A percentile compares a stretch with the other conserved stretches of the same genome.
Evolutionary conservation across 148 eudicot species (phyloP).

Genomic region (Rhododendron ovatum): DNA sequence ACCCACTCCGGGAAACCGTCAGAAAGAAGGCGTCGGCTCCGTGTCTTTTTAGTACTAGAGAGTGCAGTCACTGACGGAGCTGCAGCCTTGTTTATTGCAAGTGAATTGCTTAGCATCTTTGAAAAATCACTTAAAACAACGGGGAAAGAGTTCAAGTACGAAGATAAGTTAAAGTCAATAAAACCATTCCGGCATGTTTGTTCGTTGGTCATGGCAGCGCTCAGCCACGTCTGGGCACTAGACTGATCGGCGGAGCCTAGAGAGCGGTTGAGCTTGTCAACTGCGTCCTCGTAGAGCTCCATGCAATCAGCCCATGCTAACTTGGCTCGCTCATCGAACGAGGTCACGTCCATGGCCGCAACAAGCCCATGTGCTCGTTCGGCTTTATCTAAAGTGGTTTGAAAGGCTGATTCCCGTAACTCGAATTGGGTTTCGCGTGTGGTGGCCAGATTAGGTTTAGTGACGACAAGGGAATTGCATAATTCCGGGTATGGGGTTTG

Average conservation of each 20-base stretch:
- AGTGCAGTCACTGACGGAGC: not conserved
- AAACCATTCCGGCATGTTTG: conserved; percentile 64
- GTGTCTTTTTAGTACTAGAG: not conserved
- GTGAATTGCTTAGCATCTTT: conserved; percentile 38
- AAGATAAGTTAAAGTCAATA: conserved; percentile 33
- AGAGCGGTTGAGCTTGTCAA: conserved; percentile 38
- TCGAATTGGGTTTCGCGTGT: conserved; percentile 9
- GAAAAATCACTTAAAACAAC: conserved; percentile 28
- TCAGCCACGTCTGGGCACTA: conserved; percentile 45
- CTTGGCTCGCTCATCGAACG: conserved; percentile 24
- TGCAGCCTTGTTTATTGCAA: conserved; percentile 42
- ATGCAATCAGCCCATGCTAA: conserved; percentile 58
- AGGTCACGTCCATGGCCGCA: conserved; percentile 30
- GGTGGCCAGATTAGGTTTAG: not conserved
- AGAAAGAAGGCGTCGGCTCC: conserved; percentile 24
- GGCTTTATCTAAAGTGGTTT: conserved; percentile 33
- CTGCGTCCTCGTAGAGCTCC: conserved; percentile 52
- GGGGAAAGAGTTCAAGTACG: conserved; percentile 25
- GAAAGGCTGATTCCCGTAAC: conserved; percentile 26
- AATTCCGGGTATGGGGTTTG: conserved; percentile 43
- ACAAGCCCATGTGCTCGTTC: conserved; percentile 27
- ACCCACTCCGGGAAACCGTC: conserved; percentile 48
- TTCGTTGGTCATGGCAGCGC: conserved; percentile 51
- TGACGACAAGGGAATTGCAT: conserved; percentile 24
- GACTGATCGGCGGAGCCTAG: conserved; percentile 2